These are phyloP conservation scores for Phytophthora pini DNA, from an alignment of 352 stramenopile genomes.

Conservation along the genomic window DNA sequence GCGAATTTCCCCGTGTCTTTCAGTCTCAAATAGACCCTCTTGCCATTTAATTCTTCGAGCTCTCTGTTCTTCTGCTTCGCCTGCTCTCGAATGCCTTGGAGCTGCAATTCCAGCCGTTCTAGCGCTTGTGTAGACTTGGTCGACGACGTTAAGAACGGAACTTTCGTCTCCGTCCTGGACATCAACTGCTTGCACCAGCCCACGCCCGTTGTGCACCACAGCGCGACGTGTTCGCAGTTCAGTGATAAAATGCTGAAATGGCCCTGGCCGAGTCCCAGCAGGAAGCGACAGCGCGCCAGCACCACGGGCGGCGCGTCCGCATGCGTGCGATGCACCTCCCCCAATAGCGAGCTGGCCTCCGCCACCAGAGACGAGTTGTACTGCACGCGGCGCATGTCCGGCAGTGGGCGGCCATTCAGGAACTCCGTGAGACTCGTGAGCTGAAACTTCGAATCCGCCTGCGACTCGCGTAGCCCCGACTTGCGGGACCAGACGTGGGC, in stretches of 20 bases:
- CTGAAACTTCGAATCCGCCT: conserved; percentile 72
- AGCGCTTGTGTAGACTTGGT: conserved; percentile 41
- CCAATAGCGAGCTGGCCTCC: conserved; percentile 60
- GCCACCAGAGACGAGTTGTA: conserved; percentile 78
- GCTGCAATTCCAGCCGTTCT: conserved; percentile 38
- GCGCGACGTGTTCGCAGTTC: conserved; percentile 80
- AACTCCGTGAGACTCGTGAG: conserved; percentile 77
- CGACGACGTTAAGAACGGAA: conserved; percentile 50
- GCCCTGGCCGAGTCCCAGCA: conserved; percentile 67
- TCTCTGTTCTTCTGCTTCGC: conserved; percentile 39
- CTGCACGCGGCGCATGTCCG: conserved; percentile 74
- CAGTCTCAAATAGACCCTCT: conserved; percentile 64
- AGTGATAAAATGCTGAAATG: conserved; percentile 76
- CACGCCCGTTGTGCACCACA: conserved; percentile 81
- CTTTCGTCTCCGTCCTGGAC: conserved; percentile 53
- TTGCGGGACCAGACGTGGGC: conserved; percentile 78
- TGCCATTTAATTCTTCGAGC: conserved; percentile 43
- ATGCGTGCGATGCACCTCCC: conserved; percentile 67
- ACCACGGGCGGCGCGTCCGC: conserved; percentile 75
- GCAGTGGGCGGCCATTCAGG: conserved; percentile 59
- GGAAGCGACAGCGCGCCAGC: conserved; percentile 70
- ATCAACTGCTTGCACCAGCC: conserved; percentile 81
- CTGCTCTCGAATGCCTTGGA: conserved; percentile 43
- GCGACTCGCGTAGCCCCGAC: conserved; percentile 58
- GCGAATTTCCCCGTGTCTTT: conserved; percentile 51